Evolutionary conservation across 2,329 filamentous ascomycete species (phyloP), one percentile per base, ranked within the genome.

Genomic region (Fusarium sp.): DNA sequence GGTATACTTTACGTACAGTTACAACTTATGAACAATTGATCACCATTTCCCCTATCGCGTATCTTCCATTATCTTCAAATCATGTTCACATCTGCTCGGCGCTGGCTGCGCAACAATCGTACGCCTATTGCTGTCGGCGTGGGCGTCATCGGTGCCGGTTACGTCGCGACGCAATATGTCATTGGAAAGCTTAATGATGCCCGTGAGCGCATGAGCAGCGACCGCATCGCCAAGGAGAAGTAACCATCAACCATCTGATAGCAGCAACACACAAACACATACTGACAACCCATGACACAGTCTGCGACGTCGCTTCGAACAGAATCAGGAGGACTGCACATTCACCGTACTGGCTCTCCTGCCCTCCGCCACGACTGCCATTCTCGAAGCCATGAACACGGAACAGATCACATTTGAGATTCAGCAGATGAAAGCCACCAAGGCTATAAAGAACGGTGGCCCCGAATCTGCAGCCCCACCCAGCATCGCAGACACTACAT

Each of bases 291-390:
- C 17, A 18, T 52, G 59, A 42, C 47, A 34, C 78, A 98, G 96
- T 83, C 89, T 99, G 70, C 95, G 95, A 58, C 93, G 96, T 67
- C 93, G 96, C 80, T 99, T 99, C 84, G 94, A 98, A 83, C 96
- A 99, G 84, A 99, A 99, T 83, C 96, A 99, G 82, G 96, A 98
- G 81, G 96, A 99, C 84, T 99, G 96, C 84, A 98, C 96, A 54
- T 98, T 97, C 82, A 99, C 96, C 42, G 95, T 98, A 50, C 91
- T 98, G n/a, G 96, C 96, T 36, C 90, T 99, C 62, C 89, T 99
- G 15, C 96, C 96, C 9, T 97, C 96, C 39, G 94, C 95, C 12
- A 95, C 95, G 30, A 91, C 96, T 75, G 96, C 97, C 81, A 93
- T 99, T 78, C 87, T 98, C 78, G 91, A 94, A 76, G 91, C 93